A percentile compares a stretch with the other conserved stretches of the same genome.
Evolutionary conservation across 345 rosid genomes (phyloP).

Genomic region (Punica granatum): DNA sequence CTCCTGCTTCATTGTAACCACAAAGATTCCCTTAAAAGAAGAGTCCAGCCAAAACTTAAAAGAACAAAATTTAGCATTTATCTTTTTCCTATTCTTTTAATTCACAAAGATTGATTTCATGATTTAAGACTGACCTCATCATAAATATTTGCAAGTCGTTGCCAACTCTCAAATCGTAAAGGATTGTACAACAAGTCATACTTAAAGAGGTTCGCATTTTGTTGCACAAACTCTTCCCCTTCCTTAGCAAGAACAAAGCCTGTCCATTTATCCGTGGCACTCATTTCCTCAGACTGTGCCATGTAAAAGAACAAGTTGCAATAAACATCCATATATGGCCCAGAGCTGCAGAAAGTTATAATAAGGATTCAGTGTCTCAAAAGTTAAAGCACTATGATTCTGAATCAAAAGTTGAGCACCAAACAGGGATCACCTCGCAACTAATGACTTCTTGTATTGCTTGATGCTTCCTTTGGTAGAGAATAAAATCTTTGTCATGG

Average conservation of each 20-base stretch:
- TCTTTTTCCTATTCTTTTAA: neutral
- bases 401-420: neutral
- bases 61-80: neutral
- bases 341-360: slow-evolving; percentile 57
- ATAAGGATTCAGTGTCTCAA: slow-evolving; percentile 10
- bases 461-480: slow-evolving; percentile 46
- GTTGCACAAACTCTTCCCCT: slow-evolving; percentile 98
- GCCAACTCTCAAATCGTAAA: slow-evolving; percentile 92
- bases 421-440: slow-evolving; percentile 38
- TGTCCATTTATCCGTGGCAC: slow-evolving; percentile 95
- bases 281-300: slow-evolving; percentile 91
- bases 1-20: slow-evolving; percentile 51
- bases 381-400: neutral
- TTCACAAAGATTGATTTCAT: neutral
- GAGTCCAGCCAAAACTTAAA: slow-evolving; percentile 10
- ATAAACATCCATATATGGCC: slow-evolving; percentile 76
- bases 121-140: slow-evolving; percentile 67
- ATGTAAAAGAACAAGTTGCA: slow-evolving; percentile 74
- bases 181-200: slow-evolving; percentile 87
- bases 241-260: slow-evolving; percentile 96
- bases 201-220: slow-evolving; percentile 75
- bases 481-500: slow-evolving; percentile 53
- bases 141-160: slow-evolving; percentile 78
- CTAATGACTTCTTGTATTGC: slow-evolving; percentile 51
- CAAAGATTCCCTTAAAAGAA: slow-evolving; percentile 14